phyloP scores from a whole-genome alignment of 2,329 filamentous ascomycete species.

The Arthroderma sp. region DNA sequence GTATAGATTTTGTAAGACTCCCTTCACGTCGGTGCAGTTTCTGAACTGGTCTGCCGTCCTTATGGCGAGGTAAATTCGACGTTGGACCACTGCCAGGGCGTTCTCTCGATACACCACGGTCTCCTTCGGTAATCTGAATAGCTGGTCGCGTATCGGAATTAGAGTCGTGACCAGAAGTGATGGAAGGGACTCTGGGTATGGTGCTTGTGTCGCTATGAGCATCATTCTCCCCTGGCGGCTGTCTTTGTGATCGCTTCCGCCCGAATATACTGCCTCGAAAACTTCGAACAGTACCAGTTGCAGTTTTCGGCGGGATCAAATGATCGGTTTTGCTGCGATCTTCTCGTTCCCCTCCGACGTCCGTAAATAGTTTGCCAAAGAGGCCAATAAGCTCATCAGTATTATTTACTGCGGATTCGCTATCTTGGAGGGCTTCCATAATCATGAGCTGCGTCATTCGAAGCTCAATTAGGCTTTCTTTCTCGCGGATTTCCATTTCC shows the following conservation, averaged over 20 bases:
- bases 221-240: slow-evolving; percentile 33
- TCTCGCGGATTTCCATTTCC: slow-evolving; percentile 71
- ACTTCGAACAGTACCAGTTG: slow-evolving; percentile 57
- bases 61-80: slow-evolving; percentile 19
- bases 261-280: slow-evolving; percentile 67
- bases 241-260: slow-evolving; percentile 37
- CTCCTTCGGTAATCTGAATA: slow-evolving; percentile 64
- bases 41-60: slow-evolving; percentile 7
- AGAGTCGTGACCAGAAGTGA: slow-evolving; percentile 15
- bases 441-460: slow-evolving; percentile 89
- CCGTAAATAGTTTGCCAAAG: slow-evolving; percentile 68
- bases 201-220: slow-evolving; percentile 17
- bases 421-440: slow-evolving; percentile 68
- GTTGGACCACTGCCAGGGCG: slow-evolving; percentile 10
- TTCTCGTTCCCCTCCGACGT: slow-evolving; percentile 31
- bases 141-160: slow-evolving; percentile 41
- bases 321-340: slow-evolving; percentile 21
- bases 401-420: slow-evolving; percentile 74
- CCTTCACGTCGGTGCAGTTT: slow-evolving; percentile 22
- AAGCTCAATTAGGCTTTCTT: slow-evolving; percentile 76
- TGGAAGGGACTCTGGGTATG: slow-evolving; percentile 12
- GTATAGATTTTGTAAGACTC: slow-evolving; percentile 18
- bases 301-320: slow-evolving; percentile 51
- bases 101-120: slow-evolving; percentile 20
- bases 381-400: slow-evolving; percentile 72